phyloP scores from a whole-genome alignment of 2,329 filamentous ascomycete genomes.

The Periconia macrospinosa region DNA sequence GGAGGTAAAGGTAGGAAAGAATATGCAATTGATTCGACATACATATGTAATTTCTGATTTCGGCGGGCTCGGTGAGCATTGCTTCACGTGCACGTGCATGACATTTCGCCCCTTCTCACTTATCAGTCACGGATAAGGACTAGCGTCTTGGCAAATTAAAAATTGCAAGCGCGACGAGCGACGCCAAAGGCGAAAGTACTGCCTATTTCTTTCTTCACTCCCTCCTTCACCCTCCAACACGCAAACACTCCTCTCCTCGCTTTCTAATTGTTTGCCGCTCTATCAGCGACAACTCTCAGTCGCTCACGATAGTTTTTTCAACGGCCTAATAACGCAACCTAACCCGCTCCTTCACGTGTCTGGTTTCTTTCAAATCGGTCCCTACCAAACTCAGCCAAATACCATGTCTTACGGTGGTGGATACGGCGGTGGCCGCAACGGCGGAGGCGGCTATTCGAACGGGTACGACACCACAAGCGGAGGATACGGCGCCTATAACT shows the following conservation, averaged over 20 bases:
- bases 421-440: constrained; percentile 28
- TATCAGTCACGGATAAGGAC: neutral
- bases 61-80: neutral
- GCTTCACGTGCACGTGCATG: constrained; percentile 5
- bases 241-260: constrained; percentile 14
- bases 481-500: constrained; percentile 51
- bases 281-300: constrained; percentile 26
- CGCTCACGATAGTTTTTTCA: constrained; percentile 15
- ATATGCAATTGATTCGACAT: no score
- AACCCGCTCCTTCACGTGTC: constrained; percentile 24
- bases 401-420: constrained; percentile 71
- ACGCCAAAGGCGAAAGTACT: constrained; percentile 22
- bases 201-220: constrained; percentile 21
- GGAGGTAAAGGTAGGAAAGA: no score
- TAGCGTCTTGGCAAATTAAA: constrained; percentile 24
- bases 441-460: constrained; percentile 54
- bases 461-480: constrained; percentile 52
- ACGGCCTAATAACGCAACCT: no score
- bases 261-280: constrained; percentile 17
- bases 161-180: constrained; percentile 24
- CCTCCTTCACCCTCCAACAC: constrained; percentile 17
- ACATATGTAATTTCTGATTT: no score
- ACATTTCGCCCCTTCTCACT: constrained; percentile 3
- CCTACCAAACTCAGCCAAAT: constrained; percentile 30
- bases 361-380: constrained; percentile 33